Conservation (phyloP, 176 grass and related monocot species). For the Aechmea fasciata region DNA sequence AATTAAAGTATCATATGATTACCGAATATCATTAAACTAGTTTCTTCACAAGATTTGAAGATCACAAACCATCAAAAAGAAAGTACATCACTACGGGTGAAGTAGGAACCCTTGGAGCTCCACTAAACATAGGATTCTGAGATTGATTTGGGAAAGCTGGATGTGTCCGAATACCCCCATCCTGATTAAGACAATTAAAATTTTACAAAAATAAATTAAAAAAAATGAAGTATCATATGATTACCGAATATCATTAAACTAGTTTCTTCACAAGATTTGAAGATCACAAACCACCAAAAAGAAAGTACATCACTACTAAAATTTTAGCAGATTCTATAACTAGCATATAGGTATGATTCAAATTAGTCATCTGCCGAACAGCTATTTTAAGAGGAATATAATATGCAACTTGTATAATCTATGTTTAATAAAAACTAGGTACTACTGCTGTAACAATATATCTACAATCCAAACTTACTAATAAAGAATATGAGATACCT, state of each 20-base stretch:
- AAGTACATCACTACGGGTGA: conserved; percentile 18
- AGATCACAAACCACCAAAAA: not conserved
- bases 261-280: not conserved
- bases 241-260: not conserved
- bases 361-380: too few relatives aligned
- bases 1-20: conserved; percentile 13
- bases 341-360: too few relatives aligned
- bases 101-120: conserved; percentile 34
- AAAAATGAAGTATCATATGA: conserved; percentile 17
- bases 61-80: not conserved
- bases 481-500: conserved; percentile 37
- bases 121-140: conserved; percentile 37
- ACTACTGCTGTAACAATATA: conserved; percentile 34
- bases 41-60: not conserved
- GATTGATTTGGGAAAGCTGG: conserved; percentile 40
- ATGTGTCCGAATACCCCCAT: conserved; percentile 28
- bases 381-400: not conserved
- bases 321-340: too few relatives aligned
- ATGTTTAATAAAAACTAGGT: conserved; percentile 31
- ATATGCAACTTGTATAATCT: conserved; percentile 15
- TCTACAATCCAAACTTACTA: conserved; percentile 5
- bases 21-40: not conserved
- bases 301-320: too few relatives aligned
- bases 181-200: conserved; percentile 40
- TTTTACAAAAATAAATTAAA: conserved; percentile 8